Base-by-base conservation (phyloP, 2,329 filamentous ascomycete species). In the Neocucurbitaria cava region DNA sequence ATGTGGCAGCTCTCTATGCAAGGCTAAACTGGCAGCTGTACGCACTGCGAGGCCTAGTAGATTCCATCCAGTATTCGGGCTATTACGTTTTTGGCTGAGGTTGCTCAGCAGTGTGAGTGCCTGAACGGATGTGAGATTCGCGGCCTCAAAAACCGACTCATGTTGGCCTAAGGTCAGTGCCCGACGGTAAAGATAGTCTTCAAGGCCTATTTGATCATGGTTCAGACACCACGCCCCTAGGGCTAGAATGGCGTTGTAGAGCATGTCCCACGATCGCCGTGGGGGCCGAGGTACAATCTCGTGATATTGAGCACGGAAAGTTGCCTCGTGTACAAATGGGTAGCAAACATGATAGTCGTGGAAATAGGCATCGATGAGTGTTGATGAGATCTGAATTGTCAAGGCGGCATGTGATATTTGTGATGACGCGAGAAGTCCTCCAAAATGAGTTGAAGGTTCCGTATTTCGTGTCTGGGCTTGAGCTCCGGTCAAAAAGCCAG, bases 11-110 rank as follows among this genome's bases (percentile, higher is more conserved):
- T 68, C 65, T 38, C 65, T 58, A 20, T 68, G 65, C 5, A 68
- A 53, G n/a, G 65, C 65, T 15, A 68, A 48, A 47, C 64, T 68
- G 3, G 67, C 49, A 3, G 64, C 65, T 20, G 65, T 65, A 18
- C 65, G 64, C 20, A 67, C 64, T 13, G 60, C 64, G 24, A 68
- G 62, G 5, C 65, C 65, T 5, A 68, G 49, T 13, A 68, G 49
- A 39, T 67, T 67, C 65, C 65, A 68, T 35, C 64, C 65, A 2
- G 64, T 67, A 10, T 68, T 68, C 26, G 64, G 64, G 7, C 59
- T 61, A 20, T 68, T 68, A 2, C 62, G 46, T 24, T 68, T 68
- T 23, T 68, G 65, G 23, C 62, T 66, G 4, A 68, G 48, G 33
- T 67, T 68, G 38, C 64, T 66, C 24, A 68, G 39, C 11, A 68